Evolutionary conservation across 2,329 filamentous ascomycete genomes (phyloP).

Genomic region (Talaromyces sp.): DNA sequence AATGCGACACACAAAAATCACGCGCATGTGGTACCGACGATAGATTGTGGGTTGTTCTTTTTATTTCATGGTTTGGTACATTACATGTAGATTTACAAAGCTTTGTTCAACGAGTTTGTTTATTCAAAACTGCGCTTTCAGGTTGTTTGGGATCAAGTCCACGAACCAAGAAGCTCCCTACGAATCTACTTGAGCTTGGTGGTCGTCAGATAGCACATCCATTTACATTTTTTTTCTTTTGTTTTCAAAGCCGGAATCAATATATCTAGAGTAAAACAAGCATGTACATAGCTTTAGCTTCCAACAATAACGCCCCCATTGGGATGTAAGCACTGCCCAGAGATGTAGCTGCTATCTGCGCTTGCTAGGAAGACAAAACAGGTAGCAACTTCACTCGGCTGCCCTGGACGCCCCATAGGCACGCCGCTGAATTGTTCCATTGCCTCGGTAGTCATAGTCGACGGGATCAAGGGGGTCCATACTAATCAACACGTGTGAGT

Average conservation of each 20-base stretch:
- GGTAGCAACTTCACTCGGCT: conserved; percentile 76
- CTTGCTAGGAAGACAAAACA: conserved; percentile 78
- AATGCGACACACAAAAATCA: conserved; percentile 59
- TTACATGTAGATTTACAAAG: not conserved
- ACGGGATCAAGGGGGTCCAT: conserved; percentile 70
- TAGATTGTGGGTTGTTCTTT: conserved; percentile 16
- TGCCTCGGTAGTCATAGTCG: conserved; percentile 65
- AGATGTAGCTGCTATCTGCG: conserved; percentile 67
- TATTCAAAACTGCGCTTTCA: not conserved
- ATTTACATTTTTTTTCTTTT: not conserved
- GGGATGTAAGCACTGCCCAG: conserved; percentile 65
- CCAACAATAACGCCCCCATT: conserved; percentile 57
- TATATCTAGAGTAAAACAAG: not conserved
- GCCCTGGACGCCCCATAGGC: conserved; percentile 71
- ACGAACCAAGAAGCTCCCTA: not conserved
- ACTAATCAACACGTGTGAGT: conserved; percentile 37
- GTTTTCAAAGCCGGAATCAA: not conserved
- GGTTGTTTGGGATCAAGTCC: not conserved
- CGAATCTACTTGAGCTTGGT: not conserved
- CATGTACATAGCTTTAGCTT: conserved; percentile 23
- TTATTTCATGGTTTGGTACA: not conserved
- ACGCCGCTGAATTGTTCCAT: conserved; percentile 65
- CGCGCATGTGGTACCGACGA: conserved; percentile 55
- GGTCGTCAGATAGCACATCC: not conserved
- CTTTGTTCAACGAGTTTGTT: not conserved